Conservation (phyloP, 1,139 yeast genomes). For the Suhomyces guaymorum region DNA sequence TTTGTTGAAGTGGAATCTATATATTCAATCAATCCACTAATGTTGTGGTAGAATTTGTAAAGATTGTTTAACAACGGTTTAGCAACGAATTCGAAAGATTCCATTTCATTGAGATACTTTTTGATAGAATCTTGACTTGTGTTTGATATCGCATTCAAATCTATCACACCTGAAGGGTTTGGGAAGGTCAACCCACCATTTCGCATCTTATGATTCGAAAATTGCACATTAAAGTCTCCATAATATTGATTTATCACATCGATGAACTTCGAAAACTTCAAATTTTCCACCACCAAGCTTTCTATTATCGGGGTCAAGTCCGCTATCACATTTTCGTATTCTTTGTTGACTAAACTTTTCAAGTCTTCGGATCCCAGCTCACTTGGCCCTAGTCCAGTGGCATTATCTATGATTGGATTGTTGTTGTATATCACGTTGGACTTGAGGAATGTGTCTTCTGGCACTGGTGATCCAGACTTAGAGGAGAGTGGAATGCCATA, state of each 20-base stretch:
- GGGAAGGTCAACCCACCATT: conserved; percentile 22
- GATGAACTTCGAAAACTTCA: conserved; percentile 36
- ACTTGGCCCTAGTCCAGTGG: conserved; percentile 14
- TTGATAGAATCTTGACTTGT: conserved; percentile 23
- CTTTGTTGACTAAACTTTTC: conserved; percentile 25
- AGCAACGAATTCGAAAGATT: conserved; percentile 38
- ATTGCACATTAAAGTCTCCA: conserved; percentile 24
- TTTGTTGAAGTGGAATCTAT: conserved; percentile 14
- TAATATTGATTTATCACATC: conserved; percentile 34
- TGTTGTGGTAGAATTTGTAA: conserved; percentile 23
- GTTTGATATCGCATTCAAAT: conserved; percentile 22
- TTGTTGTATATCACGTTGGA: conserved; percentile 35
- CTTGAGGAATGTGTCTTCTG: conserved; percentile 17
- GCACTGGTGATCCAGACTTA: conserved; percentile 1
- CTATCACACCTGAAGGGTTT: conserved; percentile 38
- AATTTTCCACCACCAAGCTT: conserved; percentile 42
- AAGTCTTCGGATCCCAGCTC: conserved; percentile 4
- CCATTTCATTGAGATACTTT: conserved; percentile 33
- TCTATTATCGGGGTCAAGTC: conserved; percentile 43
- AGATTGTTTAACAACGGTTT: conserved; percentile 33
- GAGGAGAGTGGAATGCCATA: conserved; percentile 27
- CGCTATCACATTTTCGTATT: conserved; percentile 39
- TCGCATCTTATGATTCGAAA: conserved; percentile 22
- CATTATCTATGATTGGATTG: conserved; percentile 36
- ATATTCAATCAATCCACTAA: conserved; percentile 25